A percentile compares a stretch with the other conserved stretches of the same genome.
Evolutionary conservation across 129 eudicot genomes (phyloP).

Genomic region (Flaveria linearis): DNA sequence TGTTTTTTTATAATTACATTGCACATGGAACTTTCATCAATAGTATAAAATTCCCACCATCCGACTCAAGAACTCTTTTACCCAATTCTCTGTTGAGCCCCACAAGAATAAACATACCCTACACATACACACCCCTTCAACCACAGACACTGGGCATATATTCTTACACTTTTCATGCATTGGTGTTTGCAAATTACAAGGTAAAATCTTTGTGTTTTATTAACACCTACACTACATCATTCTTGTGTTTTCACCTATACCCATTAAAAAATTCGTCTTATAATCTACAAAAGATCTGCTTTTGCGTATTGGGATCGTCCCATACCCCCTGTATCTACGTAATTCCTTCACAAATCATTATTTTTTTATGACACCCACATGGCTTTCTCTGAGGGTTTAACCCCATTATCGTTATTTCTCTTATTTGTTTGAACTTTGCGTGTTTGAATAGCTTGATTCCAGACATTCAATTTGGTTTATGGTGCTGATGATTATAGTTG

Average conservation of each 20-base stretch:
- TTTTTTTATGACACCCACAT: neutral
- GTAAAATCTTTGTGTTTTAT: slow-evolving; percentile 20
- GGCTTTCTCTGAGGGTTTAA: neutral
- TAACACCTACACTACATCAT: neutral
- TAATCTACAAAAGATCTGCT: neutral
- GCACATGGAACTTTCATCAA: slow-evolving; percentile 24
- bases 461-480: too few species aligned
- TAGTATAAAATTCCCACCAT: slow-evolving; percentile 33
- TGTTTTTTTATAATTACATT: neutral
- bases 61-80: neutral
- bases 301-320: neutral
- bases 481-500: too few species aligned
- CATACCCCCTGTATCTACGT: neutral
- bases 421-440: too few species aligned
- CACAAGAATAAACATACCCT: slow-evolving; percentile 14
- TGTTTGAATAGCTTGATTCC: too few species aligned
- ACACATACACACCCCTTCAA: neutral
- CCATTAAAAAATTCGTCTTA: too few species aligned
- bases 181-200: slow-evolving; percentile 22
- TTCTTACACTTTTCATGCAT: slow-evolving; percentile 21
- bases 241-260: neutral
- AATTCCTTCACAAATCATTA: slow-evolving; percentile 3
- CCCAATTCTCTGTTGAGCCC: slow-evolving; percentile 12
- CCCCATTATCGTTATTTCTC: too few species aligned
- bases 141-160: slow-evolving; percentile 8